Evolutionary conservation across 805 yeast genomes (phyloP), one percentile per base, ranked within the genome.

Genomic region (Pichia gijzeniarum): DNA sequence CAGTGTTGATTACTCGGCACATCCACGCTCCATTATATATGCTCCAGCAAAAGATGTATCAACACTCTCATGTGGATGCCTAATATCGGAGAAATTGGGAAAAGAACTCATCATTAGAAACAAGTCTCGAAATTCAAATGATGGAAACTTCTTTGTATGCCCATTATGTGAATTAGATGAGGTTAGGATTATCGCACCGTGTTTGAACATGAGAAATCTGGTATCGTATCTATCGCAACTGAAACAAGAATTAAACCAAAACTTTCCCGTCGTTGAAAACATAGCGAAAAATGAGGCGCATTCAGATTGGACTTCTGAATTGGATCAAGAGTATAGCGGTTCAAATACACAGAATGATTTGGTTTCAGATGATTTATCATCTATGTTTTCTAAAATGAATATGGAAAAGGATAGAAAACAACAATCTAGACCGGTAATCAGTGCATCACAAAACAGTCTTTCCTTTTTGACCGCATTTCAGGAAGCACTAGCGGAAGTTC

Each of bases 1-100:
- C 2, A 52, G 53, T 14, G 48, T 58, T 1, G 61, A 59, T 41
- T 50, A 53, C 32, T 50, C 61, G 0, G 53, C 49, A 32, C 3
- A 44, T 9, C 58, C 60, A 3, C 59, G 62, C 0, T 21, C 40
- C 1, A 43, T 59, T 2, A 43, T 62, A 5, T 48, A 44, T 8
- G 51, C 46, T 7, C 43, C 59, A 2, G 55, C 57, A 13, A 45
- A 48, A n/a, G 71, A 67, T 42, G 52, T 58, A 30, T 56, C 63
- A 2, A 57, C 66, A 27, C 50, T 70, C 3, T 51, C 67, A 1
- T 71, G 76, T 51, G 76, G 75, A 1, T 69, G 73, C 51, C 41
- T 70, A 2, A 54, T 70, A 5, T 65, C 73, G 1, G 66, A 64
- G 31, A 43, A 43, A 5, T 48, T 69, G 5, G 63, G 59, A 1